Percentiles rank a stretch among this genome's conserved stretches.
Conservation (phyloP, 2,329 filamentous ascomycete species). For the Fulvia fulva region DNA sequence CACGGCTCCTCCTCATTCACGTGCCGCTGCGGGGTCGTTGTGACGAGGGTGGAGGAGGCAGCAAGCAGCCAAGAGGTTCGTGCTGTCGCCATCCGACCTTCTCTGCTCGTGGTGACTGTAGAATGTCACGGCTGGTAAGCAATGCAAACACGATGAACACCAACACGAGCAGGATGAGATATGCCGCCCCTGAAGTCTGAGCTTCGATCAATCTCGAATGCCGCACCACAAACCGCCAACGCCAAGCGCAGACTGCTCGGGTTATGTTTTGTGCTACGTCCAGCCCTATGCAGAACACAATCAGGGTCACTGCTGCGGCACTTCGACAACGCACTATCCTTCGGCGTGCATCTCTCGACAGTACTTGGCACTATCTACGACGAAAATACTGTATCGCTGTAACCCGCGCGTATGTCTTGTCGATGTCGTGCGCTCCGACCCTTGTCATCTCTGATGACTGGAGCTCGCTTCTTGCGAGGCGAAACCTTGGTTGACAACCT, state of each 20-base stretch:
- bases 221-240: background rate
- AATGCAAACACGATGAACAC: background rate
- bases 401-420: background rate
- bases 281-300: background rate
- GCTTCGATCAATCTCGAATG: background rate
- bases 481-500: background rate
- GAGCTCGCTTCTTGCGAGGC: background rate
- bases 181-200: background rate
- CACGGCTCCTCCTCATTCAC: background rate
- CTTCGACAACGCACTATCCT: background rate
- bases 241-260: background rate
- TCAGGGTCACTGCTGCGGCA: background rate
- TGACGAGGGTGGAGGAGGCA: background rate
- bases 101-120: background rate
- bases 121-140: background rate
- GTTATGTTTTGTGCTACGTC: background rate
- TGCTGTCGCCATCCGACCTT: background rate
- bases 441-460: background rate
- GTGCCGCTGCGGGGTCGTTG: constrained; percentile 3
- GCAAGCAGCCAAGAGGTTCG: background rate
- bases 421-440: background rate
- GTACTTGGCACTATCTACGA: background rate
- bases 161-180: background rate
- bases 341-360: background rate
- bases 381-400: background rate